phyloP scores from a whole-genome alignment of 768 basidiomycete genomes.

The Pseudohyphozyma bogoriensis region DNA sequence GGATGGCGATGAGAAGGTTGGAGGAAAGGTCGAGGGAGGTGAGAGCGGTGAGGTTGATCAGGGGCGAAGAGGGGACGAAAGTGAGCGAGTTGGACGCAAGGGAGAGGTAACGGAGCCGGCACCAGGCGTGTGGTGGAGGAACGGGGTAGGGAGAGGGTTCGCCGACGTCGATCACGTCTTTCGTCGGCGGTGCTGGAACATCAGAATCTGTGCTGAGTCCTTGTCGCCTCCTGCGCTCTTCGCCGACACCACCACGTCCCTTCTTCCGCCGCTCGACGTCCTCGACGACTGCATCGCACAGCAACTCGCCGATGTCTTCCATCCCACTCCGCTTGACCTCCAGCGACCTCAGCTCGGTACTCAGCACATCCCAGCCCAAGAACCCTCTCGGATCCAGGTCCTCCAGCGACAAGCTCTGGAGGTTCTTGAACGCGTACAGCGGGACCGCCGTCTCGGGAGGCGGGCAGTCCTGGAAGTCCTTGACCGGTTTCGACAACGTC shows the following conservation, averaged over 20 bases:
- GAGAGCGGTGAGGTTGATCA: constrained; percentile 60
- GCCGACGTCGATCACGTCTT: no score
- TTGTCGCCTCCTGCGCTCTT: constrained; percentile 6
- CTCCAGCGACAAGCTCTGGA: constrained; percentile 61
- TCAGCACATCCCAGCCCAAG: constrained; percentile 71
- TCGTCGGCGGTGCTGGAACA: not conserved
- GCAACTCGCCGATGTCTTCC: constrained; percentile 66
- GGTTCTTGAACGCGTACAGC: constrained; percentile 71
- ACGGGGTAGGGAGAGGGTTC: constrained; percentile 4
- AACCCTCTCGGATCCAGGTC: constrained; percentile 74
- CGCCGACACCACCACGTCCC: constrained; percentile 36
- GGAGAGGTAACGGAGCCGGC: constrained; percentile 61
- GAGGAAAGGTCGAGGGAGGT: constrained; percentile 69
- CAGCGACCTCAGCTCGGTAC: constrained; percentile 60
- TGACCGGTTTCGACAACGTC: constrained; percentile 41
- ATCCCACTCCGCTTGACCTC: constrained; percentile 69
- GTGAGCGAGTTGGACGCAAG: constrained; percentile 72
- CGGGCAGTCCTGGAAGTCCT: constrained; percentile 58
- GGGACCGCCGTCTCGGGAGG: constrained; percentile 60
- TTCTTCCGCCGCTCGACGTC: constrained; percentile 56
- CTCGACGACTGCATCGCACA: constrained; percentile 65
- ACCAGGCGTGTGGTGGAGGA: constrained; percentile 23
- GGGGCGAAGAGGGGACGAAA: constrained; percentile 56
- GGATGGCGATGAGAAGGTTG: constrained; percentile 73
- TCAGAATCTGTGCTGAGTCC: not conserved